Evolutionary conservation across 768 basidiomycete species (phyloP).

Genomic region (Polyporus arcularius): DNA sequence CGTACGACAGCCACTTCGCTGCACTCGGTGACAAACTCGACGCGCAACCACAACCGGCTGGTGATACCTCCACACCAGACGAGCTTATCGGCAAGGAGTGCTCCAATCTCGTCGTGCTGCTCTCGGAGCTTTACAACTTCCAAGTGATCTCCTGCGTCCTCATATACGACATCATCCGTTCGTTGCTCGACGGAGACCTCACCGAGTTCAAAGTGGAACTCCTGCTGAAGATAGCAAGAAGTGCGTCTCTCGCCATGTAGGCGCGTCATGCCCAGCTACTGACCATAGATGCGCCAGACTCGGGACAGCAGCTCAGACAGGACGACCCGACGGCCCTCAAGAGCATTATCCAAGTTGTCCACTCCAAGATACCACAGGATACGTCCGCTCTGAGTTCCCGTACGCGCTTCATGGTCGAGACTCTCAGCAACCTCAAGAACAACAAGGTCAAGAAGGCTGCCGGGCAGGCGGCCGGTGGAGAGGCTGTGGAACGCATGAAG

Average conservation of each 20-base stretch:
- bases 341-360: slow-evolving; percentile 85
- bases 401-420: slow-evolving; percentile 94
- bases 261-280: background rate
- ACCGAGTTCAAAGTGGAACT: slow-evolving; percentile 85
- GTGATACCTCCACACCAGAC: slow-evolving; percentile 11
- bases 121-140: slow-evolving; percentile 95
- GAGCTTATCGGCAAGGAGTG: slow-evolving; percentile 77
- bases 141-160: slow-evolving; percentile 87
- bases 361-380: slow-evolving; percentile 61
- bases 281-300: slow-evolving; percentile 49
- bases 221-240: slow-evolving; percentile 79
- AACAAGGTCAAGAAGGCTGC: slow-evolving; percentile 75
- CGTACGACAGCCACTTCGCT: slow-evolving; percentile 62
- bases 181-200: slow-evolving; percentile 63
- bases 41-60: background rate
- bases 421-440: slow-evolving; percentile 87
- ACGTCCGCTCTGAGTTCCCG: slow-evolving; percentile 71
- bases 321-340: slow-evolving; percentile 93
- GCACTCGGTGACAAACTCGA: slow-evolving; percentile 21
- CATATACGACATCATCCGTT: slow-evolving; percentile 88
- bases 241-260: slow-evolving; percentile 38
- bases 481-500: slow-evolving; percentile 84
- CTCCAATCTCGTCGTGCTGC: slow-evolving; percentile 81
- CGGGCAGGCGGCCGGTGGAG: slow-evolving; percentile 68
- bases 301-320: slow-evolving; percentile 86